phyloP scores from a whole-genome alignment of 352 stramenopile species.

The Phytopythium aichiense region DNA sequence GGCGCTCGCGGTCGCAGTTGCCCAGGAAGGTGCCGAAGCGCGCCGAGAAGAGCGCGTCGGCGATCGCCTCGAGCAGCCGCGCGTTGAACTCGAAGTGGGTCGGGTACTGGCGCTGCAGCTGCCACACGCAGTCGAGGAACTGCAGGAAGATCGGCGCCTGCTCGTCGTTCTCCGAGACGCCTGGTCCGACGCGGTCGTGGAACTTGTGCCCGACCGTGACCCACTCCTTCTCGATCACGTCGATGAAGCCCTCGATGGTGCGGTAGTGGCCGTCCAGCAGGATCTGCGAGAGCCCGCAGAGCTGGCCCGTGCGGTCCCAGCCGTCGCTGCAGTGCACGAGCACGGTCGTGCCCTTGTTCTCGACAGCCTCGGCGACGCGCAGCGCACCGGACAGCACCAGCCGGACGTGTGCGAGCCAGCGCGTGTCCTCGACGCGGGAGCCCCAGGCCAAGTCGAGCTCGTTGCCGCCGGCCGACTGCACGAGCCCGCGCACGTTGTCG shows the following conservation, averaged over 20 bases:
- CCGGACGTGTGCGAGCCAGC: slow-evolving; percentile 75
- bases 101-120: slow-evolving; percentile 75
- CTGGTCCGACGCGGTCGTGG: slow-evolving; percentile 72
- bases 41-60: slow-evolving; percentile 68
- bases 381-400: slow-evolving; percentile 64
- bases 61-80: slow-evolving; percentile 60
- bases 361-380: slow-evolving; percentile 57
- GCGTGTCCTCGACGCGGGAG: slow-evolving; percentile 68
- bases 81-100: slow-evolving; percentile 86
- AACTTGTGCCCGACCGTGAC: slow-evolving; percentile 87
- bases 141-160: slow-evolving; percentile 87
- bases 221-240: slow-evolving; percentile 86
- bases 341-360: slow-evolving; percentile 67
- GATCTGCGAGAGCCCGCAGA: slow-evolving; percentile 84
- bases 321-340: slow-evolving; percentile 91
- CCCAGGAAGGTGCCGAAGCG: slow-evolving; percentile 85
- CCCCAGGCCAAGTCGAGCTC: slow-evolving; percentile 65
- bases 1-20: slow-evolving; percentile 82
- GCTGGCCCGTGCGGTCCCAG: slow-evolving; percentile 88
- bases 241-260: slow-evolving; percentile 77
- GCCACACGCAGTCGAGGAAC: slow-evolving; percentile 89
- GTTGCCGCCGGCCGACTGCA: slow-evolving; percentile 24
- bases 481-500: slow-evolving; percentile 54
- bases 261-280: slow-evolving; percentile 88
- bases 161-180: slow-evolving; percentile 70